Evolutionary conservation across 345 rosid genomes (phyloP).

Genomic region (Crucihimalaya himalaica): DNA sequence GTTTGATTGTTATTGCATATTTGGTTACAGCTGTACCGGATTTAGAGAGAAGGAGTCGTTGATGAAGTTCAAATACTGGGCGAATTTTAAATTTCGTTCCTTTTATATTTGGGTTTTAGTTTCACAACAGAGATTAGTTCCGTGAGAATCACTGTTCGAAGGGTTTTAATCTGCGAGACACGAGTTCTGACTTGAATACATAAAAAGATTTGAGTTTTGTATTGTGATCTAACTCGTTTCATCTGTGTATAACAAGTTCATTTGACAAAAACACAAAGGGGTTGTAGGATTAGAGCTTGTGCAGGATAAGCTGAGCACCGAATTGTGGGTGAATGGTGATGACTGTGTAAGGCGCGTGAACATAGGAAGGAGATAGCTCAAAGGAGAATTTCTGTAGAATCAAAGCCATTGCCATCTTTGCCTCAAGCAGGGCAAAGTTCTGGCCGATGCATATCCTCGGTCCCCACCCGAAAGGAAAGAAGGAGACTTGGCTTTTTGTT

Average conservation of each 20-base stretch:
- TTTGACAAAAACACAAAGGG: not conserved
- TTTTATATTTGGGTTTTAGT: not conserved
- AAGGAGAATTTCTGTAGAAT: conserved; percentile 47
- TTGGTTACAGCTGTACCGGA: not conserved
- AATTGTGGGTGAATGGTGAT: conserved; percentile 48
- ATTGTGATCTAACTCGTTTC: not conserved
- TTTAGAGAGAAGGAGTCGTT: not conserved
- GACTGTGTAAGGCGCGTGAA: conserved; percentile 43
- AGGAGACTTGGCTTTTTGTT: conserved; percentile 46
- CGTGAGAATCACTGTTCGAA: not conserved
- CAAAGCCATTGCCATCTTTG: conserved; percentile 49
- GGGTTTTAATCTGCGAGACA: not conserved
- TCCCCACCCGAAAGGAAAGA: conserved; percentile 54
- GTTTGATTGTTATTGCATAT: not conserved
- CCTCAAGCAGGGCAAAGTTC: conserved; percentile 58
- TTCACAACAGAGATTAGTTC: not conserved
- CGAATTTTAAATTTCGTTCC: not conserved
- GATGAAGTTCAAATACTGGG: not conserved
- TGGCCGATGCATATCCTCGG: conserved; percentile 60
- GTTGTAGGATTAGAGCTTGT: conserved; percentile 2
- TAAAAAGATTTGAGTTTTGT: not conserved
- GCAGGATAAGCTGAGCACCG: conserved; percentile 49
- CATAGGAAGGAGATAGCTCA: conserved; percentile 36
- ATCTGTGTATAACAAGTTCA: not conserved
- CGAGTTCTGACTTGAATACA: not conserved